Percentiles rank a stretch among this genome's conserved stretches.
Evolutionary conservation across 345 rosid genomes (phyloP).

Genomic region (Eucalyptus melliodora): DNA sequence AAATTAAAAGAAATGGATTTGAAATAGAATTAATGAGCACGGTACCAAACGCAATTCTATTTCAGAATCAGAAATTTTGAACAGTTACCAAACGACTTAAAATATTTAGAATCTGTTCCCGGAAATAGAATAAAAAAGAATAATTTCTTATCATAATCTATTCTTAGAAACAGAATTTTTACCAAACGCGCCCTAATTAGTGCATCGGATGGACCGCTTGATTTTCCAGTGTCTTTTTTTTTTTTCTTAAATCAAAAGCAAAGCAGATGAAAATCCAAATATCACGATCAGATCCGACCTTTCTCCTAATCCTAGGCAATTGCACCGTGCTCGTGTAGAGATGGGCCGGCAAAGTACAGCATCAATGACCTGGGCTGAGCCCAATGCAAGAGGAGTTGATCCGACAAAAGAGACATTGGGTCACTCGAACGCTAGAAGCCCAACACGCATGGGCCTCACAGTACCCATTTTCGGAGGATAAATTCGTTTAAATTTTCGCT

Average conservation of each 20-base stretch:
- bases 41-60: no score
- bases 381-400: neutral
- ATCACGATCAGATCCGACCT: neutral
- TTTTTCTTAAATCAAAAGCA: neutral
- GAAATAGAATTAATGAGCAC: rapidly evolving
- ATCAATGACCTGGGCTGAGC: neutral
- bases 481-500: neutral
- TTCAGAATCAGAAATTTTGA: no score
- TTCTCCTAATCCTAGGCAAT: neutral
- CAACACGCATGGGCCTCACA: neutral
- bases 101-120: rapidly evolving
- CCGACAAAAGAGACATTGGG: neutral
- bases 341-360: neutral
- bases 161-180: rapidly evolving
- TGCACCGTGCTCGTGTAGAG: neutral
- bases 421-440: neutral
- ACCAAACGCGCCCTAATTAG: rapidly evolving
- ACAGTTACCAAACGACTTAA: no score
- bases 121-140: no score
- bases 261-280: neutral
- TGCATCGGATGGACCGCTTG: neutral
- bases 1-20: no score
- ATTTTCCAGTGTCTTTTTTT: neutral
- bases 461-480: neutral
- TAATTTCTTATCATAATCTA: no score